Evolutionary conservation across 1,284 basidiomycete genomes (phyloP).

Genomic region (Rhodotorula mucilaginosa): DNA sequence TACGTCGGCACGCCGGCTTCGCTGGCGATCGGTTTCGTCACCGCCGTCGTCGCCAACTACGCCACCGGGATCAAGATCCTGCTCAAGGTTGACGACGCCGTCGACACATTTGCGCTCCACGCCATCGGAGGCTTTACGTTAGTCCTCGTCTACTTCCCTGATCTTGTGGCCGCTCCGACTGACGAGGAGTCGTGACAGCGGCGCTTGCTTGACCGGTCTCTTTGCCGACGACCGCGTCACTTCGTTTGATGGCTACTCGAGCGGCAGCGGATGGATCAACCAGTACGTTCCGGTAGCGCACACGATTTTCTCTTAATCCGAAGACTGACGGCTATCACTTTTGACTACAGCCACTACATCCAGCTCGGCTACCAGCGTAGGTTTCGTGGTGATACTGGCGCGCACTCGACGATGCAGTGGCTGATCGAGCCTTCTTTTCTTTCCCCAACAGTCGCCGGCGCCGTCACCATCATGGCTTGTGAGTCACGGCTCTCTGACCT

Average conservation of each 20-base stretch:
- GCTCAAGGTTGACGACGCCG: constrained; percentile 29
- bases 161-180: neutral
- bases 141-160: neutral
- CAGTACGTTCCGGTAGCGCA: neutral
- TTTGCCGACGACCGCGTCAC: constrained; percentile 82
- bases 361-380: constrained; percentile 76
- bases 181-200: neutral
- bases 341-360: constrained; percentile 54
- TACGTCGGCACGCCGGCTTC: constrained; percentile 82
- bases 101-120: constrained; percentile 39
- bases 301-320: too few species aligned
- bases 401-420: too few species aligned
- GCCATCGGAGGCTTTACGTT: constrained; percentile 31
- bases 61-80: constrained; percentile 33
- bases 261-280: constrained; percentile 84
- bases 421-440: too few species aligned
- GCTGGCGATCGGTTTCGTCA: constrained; percentile 79
- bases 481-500: too few species aligned
- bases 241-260: constrained; percentile 74
- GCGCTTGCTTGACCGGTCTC: constrained; percentile 32
- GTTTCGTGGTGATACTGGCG: too few species aligned
- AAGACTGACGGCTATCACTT: too few species aligned
- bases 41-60: constrained; percentile 68
- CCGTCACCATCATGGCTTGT: constrained; percentile 64
- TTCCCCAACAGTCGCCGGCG: constrained; percentile 61